Base-by-base conservation (phyloP, 2,329 filamentous ascomycete species). In the Fusarium floridanum region DNA sequence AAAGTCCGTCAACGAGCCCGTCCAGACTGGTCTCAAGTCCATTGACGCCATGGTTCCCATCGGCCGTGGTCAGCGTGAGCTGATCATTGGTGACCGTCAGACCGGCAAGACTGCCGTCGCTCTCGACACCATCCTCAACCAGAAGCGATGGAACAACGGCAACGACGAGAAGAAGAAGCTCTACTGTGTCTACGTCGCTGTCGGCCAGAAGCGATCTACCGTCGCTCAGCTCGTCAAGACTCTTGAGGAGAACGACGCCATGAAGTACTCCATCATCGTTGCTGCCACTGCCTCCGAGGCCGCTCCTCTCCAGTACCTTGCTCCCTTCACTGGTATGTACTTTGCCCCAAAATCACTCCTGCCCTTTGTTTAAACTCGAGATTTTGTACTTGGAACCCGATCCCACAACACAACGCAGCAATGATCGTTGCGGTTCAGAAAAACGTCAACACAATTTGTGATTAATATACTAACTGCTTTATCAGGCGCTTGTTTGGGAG, bases 1-100 rank as follows among this genome's bases (percentile, higher is more conserved):
- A 87, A 92, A 90, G 82, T 99, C 97, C 85, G 97, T 99, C 92
- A 95, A 95, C 89, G 91, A 99, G 91, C 96, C 97, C 80, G 96
- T 99, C 80, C 97, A 99, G 93, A 99, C 97, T 85, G 97, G 97
- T 90, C 93, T 98, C 82, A 99, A 99, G 92, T 98, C 95, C 81
- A 91, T 99, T 89, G 97, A 99, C 85, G 95, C 97, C 88, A 98
- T 99, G 97, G 97, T 99, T 81, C 97, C 97, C 82, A 98, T 99
- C 82, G 97, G 97, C 86, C 97, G 97, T 96, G 97, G 97, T 84
- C 97, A 99, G 91, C 97, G 97, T 96, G 97, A 99, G 91, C 90
- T 99, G 91, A 98, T 99, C 87, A 99, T 99, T 87, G 97, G 97
- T 90, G 97, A 99, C 86, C 97, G 97, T 95, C 97, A 99, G 89